Conservation (phyloP, 108 stramenopile species). For the Cylindrotheca fusiformis region DNA sequence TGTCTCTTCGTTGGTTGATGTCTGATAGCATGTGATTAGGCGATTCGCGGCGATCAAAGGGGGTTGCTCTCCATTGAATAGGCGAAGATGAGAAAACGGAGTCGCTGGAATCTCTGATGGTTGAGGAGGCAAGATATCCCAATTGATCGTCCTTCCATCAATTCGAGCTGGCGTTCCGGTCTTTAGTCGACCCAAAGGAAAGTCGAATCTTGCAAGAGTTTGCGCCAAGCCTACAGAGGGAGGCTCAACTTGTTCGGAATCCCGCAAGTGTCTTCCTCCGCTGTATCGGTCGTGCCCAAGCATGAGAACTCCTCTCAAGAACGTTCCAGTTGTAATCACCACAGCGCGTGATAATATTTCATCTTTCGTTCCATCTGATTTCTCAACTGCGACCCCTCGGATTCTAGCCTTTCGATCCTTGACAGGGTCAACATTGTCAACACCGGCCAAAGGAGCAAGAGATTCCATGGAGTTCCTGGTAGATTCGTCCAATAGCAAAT, state of each 20-base stretch:
- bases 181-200: conserved; percentile 92
- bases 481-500: conserved; percentile 86
- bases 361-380: conserved; percentile 48
- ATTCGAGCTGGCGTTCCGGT: conserved; percentile 97
- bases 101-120: conserved; percentile 84
- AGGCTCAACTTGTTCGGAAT: conserved; percentile 92
- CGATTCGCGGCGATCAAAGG: conserved; percentile 52
- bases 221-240: conserved; percentile 90
- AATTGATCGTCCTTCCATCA: conserved; percentile 93
- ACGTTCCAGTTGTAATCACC: conserved; percentile 98
- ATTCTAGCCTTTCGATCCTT: conserved; percentile 55
- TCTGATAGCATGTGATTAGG: conserved; percentile 76
- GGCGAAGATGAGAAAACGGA: conserved; percentile 83
- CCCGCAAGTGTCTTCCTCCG: conserved; percentile 91
- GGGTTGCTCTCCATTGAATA: conserved; percentile 74
- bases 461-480: conserved; percentile 36
- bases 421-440: background rate
- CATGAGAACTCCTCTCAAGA: conserved; percentile 90
- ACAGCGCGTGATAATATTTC: conserved; percentile 68
- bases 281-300: conserved; percentile 83
- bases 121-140: conserved; percentile 78
- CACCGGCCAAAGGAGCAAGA: conserved; percentile 12
- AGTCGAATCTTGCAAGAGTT: conserved; percentile 85
- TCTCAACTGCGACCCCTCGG: conserved; percentile 69
- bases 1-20: conserved; percentile 86